phyloP scores from a whole-genome alignment of 1,284 basidiomycete genomes.

The Wolfiporia cocos region DNA sequence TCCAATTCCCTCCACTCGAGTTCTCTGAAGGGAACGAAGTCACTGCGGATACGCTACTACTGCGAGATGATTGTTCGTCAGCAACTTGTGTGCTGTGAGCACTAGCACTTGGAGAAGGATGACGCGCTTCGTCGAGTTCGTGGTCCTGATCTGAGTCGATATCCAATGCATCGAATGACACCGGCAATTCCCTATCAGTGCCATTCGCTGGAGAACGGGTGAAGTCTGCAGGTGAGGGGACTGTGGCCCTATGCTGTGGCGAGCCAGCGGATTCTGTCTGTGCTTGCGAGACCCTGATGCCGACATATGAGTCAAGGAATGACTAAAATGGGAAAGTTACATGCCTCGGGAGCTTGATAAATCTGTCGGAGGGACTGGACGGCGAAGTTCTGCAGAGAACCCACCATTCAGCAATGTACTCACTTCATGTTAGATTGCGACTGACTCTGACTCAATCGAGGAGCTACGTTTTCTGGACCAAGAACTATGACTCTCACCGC shows the following conservation, averaged over 20 bases:
- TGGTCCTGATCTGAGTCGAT: constrained; percentile 11
- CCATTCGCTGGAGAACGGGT: not conserved
- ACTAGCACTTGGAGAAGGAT: too few species aligned
- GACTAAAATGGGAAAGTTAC: too few species aligned
- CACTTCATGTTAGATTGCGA: not conserved
- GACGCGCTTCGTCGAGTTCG: too few species aligned
- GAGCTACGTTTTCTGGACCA: constrained; percentile 15
- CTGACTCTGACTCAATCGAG: constrained; percentile 15
- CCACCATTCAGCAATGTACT: too few species aligned
- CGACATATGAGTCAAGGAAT: too few species aligned
- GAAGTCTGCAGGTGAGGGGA: not conserved
- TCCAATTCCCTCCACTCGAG: constrained; percentile 12
- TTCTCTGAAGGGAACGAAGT: too few species aligned
- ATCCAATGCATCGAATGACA: constrained; percentile 5
- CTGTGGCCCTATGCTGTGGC: not conserved
- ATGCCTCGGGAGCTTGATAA: constrained; percentile 15
- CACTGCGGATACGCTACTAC: too few species aligned
- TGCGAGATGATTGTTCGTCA: too few species aligned
- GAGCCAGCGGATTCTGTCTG: too few species aligned
- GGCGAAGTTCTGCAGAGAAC: constrained; percentile 3
- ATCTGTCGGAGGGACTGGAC: constrained; percentile 15
- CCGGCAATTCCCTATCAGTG: constrained; percentile 3
- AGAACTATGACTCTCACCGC: too few species aligned
- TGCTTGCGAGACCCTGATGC: too few species aligned
- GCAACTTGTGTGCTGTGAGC: too few species aligned